Conservation (phyloP, 768 basidiomycete species). For the Agrocybe chaxingu region DNA sequence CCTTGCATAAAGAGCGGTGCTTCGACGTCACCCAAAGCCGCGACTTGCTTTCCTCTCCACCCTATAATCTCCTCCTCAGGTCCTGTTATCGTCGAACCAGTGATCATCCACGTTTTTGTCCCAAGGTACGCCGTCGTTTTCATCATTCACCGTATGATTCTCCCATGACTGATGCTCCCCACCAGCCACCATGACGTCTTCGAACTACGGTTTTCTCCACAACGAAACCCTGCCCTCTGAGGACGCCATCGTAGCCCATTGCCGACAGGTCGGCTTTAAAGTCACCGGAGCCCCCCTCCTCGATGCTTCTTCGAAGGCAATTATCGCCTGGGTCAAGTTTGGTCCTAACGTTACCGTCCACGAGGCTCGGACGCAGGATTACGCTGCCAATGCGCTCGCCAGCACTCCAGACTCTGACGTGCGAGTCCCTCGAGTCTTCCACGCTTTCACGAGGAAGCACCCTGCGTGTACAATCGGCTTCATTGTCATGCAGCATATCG, state of each 20-base stretch:
- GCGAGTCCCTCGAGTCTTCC: conserved; percentile 2
- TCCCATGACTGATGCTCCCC: too few species aligned
- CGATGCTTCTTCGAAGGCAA: not conserved
- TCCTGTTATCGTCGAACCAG: too few species aligned
- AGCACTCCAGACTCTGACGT: not conserved
- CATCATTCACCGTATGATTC: too few species aligned
- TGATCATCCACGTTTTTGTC: too few species aligned
- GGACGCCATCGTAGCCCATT: not conserved
- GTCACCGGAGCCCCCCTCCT: not conserved
- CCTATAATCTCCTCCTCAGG: too few species aligned
- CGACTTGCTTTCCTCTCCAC: too few species aligned
- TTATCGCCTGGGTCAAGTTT: conserved; percentile 5
- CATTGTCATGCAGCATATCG: conserved; percentile 4
- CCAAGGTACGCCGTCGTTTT: too few species aligned
- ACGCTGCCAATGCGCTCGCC: not conserved
- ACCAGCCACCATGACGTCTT: not conserved
- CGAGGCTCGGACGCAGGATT: conserved; percentile 7
- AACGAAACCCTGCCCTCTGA: conserved; percentile 4
- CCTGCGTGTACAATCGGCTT: not conserved
- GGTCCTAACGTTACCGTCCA: not conserved
- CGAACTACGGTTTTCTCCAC: conserved; percentile 5
- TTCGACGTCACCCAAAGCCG: too few species aligned
- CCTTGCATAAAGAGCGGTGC: too few species aligned
- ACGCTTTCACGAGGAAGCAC: not conserved
- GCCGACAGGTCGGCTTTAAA: not conserved